Percentiles rank a stretch among this genome's conserved stretches.
phyloP scores from a whole-genome alignment of 192 early-diverging fungal genomes.

The Linnemannia elongata region DNA sequence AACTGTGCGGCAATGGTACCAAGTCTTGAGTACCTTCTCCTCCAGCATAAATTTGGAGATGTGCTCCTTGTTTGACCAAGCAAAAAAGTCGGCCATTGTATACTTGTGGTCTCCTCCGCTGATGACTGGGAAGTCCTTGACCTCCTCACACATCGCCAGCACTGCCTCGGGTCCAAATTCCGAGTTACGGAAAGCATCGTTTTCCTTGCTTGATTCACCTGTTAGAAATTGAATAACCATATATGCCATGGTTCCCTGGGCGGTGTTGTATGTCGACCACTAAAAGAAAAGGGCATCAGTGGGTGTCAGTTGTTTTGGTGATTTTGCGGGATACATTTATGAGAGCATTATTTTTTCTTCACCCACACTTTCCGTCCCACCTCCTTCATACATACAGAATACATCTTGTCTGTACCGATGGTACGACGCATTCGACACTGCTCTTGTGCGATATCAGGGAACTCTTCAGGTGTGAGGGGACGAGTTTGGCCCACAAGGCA shows the following conservation, averaged over 20 bases:
- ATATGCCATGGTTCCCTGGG: neutral
- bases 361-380: neutral
- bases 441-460: neutral
- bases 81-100: conserved; percentile 21
- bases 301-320: no score
- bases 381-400: conserved; percentile 1
- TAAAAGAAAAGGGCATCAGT: neutral
- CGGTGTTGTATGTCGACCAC: conserved; percentile 12
- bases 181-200: neutral
- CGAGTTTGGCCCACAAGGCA: conserved; percentile 24
- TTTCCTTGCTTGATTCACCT: neutral
- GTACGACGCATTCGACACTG: neutral
- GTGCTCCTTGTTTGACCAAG: neutral
- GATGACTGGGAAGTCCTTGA: conserved; percentile 12
- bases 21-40: conserved; percentile 44
- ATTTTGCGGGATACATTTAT: neutral
- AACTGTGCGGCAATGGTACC: conserved; percentile 26
- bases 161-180: conserved; percentile 17
- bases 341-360: conserved; percentile 2
- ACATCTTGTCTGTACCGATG: conserved; percentile 11
- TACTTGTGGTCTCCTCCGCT: neutral
- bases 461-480: conserved; percentile 3
- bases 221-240: neutral
- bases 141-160: conserved; percentile 22
- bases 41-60: conserved; percentile 37